Base-by-base conservation (phyloP, 202 grass and related monocot species). In the Hordeum pubiflorum region DNA sequence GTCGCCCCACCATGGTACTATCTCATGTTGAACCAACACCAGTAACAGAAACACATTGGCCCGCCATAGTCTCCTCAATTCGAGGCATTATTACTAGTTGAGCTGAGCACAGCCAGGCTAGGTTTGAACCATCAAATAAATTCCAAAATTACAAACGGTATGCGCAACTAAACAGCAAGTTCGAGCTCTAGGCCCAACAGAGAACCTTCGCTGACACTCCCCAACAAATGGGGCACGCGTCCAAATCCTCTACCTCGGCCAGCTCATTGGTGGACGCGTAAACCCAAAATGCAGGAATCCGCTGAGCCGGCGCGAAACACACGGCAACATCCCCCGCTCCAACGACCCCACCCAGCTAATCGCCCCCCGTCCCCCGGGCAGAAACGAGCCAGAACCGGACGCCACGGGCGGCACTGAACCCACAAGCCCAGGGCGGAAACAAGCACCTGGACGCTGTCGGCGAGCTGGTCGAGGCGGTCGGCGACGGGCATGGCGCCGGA, bases 401-500 rank as follows among this genome's bases (percentile, higher is more conserved):
- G 54, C 32, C 3, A 56, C 43, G 9, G 15, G 33, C 48, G 58
- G 26, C 38, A 41, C 59, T 7, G 22, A 72, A 81, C 43, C 32
- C 41, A 33, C 63, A 58, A 50, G 7, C 0, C 1, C 22, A 20
- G 6, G 3, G 66, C 29, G 74, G 52, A 36, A 6, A 6, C n/a
- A 40, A 24, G 83, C 79, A 95, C 96, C 96, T 98, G 89, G 29
- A 98, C 82, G 87, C 90, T 89, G 55, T 93, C 83, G 54, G 89
- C 87, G 60, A 98, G 85, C 86, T 80, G 88, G 67, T 90, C 88
- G 52, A 98, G 77, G 63, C 86, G 89, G 33, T 74, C 87, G 2
- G 90, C 63, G 9, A 87, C 9, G 57, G 80, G 77, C 81, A 80
- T 78, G 8, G 31, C 41, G 29, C 70, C 82, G 2, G 69, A 32